Evolutionary conservation across 495 filamentous ascomycete species (phyloP).

Genomic region (Umbilicaria muhlenbergii): DNA sequence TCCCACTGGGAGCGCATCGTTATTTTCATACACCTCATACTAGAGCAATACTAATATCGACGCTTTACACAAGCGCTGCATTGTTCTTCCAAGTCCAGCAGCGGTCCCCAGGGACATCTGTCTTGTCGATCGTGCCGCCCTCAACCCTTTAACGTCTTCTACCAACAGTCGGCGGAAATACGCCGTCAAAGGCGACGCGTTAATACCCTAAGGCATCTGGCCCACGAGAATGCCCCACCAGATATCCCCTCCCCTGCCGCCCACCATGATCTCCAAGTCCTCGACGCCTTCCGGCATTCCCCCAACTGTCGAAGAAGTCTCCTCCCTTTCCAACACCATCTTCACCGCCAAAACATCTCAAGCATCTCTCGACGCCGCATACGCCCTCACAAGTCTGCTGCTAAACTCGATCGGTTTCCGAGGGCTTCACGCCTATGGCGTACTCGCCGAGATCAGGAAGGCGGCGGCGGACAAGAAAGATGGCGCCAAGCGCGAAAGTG

Average conservation of each 20-base stretch:
- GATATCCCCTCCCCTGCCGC: conserved; percentile 40
- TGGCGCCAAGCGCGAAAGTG: conserved; percentile 68
- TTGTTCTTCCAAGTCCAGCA: no score
- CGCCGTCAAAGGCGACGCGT: no score
- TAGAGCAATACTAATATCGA: no score
- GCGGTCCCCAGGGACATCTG: no score
- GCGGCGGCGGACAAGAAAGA: conserved; percentile 91
- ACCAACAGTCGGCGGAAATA: no score
- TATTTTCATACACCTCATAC: no score
- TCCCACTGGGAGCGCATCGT: no score
- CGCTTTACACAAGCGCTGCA: no score
- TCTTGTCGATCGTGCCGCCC: no score
- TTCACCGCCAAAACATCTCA: conserved; percentile 73
- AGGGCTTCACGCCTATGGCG: conserved; percentile 58
- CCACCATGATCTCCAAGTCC: conserved; percentile 45
- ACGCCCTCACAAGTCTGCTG: conserved; percentile 65
- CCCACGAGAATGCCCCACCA: conserved; percentile 47
- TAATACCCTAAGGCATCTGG: neutral
- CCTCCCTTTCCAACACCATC: conserved; percentile 53
- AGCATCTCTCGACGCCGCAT: conserved; percentile 72
- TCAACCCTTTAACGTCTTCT: no score
- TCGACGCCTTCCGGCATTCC: conserved; percentile 35
- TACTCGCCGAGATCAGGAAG: conserved; percentile 59
- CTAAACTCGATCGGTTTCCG: conserved; percentile 63
- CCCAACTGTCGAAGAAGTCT: conserved; percentile 57